Percentiles rank a stretch among this genome's conserved stretches.
These are phyloP conservation scores for Mycena leptocephala DNA, from an alignment of 768 basidiomycete species.

Conservation along the genomic window DNA sequence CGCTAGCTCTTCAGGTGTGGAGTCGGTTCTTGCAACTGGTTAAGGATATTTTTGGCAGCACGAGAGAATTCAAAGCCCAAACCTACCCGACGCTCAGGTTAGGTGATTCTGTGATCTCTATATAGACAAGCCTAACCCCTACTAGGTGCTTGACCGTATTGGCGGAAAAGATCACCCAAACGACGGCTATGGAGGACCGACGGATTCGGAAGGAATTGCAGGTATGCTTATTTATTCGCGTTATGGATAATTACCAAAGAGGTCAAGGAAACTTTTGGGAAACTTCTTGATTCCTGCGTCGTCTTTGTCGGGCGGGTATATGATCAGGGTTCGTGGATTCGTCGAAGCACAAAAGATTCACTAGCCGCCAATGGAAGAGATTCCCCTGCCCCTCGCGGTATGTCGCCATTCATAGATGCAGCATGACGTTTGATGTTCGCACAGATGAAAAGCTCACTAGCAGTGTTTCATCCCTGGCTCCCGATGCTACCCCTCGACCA, in stretches of 20 bases:
- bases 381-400: constrained; percentile 78
- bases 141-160: constrained; percentile 83
- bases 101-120: constrained; percentile 28
- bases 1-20: constrained; percentile 96
- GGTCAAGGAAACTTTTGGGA: constrained; percentile 84
- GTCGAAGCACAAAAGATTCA: constrained; percentile 77
- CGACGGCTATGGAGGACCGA: constrained; percentile 92
- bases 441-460: constrained; percentile 74
- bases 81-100: constrained; percentile 84
- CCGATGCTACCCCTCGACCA: constrained; percentile 51
- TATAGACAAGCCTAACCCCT: constrained; percentile 31
- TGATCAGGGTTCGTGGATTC: constrained; percentile 88
- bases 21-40: constrained; percentile 80
- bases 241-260: not conserved
- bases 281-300: constrained; percentile 87
- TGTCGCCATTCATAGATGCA: constrained; percentile 29
- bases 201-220: constrained; percentile 92
- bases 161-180: constrained; percentile 89
- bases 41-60: constrained; percentile 80
- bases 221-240: constrained; percentile 51
- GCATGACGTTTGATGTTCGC: not conserved
- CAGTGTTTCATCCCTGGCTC: constrained; percentile 56
- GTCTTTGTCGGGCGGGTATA: constrained; percentile 80
- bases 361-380: constrained; percentile 77
- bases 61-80: constrained; percentile 80